These are phyloP conservation scores for Mortierella sp. DNA, from an alignment of 371 early-diverging fungal genomes.

Conservation along the genomic window DNA sequence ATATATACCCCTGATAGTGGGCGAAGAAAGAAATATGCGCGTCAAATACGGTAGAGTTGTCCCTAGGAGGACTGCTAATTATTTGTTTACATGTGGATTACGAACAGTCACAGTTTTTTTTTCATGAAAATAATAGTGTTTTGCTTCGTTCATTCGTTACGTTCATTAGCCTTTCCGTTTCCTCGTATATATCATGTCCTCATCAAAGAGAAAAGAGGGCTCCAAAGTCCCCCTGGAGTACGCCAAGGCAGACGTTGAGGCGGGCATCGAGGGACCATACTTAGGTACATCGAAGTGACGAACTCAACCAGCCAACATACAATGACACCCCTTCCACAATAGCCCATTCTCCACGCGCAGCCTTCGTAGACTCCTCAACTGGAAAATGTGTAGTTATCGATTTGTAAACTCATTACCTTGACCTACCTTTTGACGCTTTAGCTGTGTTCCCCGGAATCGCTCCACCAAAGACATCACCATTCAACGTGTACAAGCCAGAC, in stretches of 20 bases:
- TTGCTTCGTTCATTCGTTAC: neutral
- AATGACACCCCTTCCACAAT: neutral
- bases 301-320: neutral
- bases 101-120: too few species aligned
- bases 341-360: too few species aligned
- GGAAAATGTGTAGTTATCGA: too few species aligned
- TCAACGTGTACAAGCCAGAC: slow-evolving; percentile 57
- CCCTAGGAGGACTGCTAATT: too few species aligned
- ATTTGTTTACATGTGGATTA: too few species aligned
- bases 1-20: too few species aligned
- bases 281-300: slow-evolving; percentile 23
- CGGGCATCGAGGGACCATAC: slow-evolving; percentile 46
- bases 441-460: slow-evolving; percentile 59
- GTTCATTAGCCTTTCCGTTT: neutral
- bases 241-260: slow-evolving; percentile 38
- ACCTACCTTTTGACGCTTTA: too few species aligned
- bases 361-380: too few species aligned
- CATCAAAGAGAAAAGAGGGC: slow-evolving; percentile 49
- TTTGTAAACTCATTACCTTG: too few species aligned
- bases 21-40: too few species aligned
- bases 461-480: slow-evolving; percentile 55
- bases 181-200: slow-evolving; percentile 25
- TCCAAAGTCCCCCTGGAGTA: slow-evolving; percentile 34
- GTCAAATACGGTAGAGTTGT: too few species aligned
- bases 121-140: too few species aligned